Base-by-base conservation (phyloP, 306 rosid species). In the Parietaria judaica region DNA sequence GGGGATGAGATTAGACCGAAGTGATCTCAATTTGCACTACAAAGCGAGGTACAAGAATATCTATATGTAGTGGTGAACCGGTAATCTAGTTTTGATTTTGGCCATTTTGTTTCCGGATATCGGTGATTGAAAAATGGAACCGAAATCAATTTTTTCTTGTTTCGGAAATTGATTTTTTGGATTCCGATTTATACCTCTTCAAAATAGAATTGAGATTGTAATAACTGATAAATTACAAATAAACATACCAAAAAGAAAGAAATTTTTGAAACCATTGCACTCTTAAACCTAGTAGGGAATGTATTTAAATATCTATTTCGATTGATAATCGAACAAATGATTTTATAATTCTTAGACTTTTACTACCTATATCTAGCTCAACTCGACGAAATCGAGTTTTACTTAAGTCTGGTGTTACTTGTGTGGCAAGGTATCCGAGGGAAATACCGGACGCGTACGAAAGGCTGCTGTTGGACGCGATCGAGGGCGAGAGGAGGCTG, bases 401-500 rank as follows among this genome's bases (percentile, higher is more conserved):
- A 23, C 31, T n/a, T 3, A n/a, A 11, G 53, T 10, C 4, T 4
- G 4, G 9, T 49, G 13, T 49, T 4, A 11, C 53, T 16, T 44
- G 14, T 17, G 17, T 73, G 45, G 79, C 85, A 70, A 92, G 99
- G 84, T 92, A 86, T 76, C 77, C 82, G 41, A 80, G 67, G 36
- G 99, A 88, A 79, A 86, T 88, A 58, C 99, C 96, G 13, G 99
- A 92, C 76, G 95, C 99, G 54, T 88, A 92, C 45, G 99, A 92
- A 78, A 81, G 99, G 72, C 80, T 92, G 50, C 90, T 88, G 41
- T 78, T 88, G 51, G 99, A 92, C 74, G 96, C 99, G 2, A 80
- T 92, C 31, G 99, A 86, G 82, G 99, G 98, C 10, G 96, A 92
- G 74, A 66, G 95, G 41, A 82, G 98, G 64, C 51, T 92, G 70